A percentile compares a stretch with the other conserved stretches of the same genome.
These are phyloP conservation scores for Cichorium intybus DNA, from an alignment of 140 eudicot genomes.

Conservation along the genomic window DNA sequence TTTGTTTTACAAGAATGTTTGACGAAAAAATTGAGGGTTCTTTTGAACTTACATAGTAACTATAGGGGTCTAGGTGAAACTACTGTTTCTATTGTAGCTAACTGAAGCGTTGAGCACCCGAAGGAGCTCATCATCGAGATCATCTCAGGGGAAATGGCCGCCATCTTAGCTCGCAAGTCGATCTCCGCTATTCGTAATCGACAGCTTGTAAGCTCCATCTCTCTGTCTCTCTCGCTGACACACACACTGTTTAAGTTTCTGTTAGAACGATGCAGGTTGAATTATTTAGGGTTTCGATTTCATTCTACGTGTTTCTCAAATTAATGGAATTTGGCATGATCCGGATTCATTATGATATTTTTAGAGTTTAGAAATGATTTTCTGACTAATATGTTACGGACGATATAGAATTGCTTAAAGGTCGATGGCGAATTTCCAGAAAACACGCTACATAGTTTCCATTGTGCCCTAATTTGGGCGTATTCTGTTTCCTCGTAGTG, in stretches of 20 bases:
- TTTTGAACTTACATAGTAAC: neutral
- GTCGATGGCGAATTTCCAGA: neutral
- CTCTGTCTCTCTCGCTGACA: neutral
- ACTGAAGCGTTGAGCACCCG: slow-evolving; percentile 10
- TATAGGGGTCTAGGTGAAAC: neutral
- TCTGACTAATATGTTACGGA: neutral
- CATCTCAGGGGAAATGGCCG: slow-evolving; percentile 42
- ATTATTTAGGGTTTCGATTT: slow-evolving; percentile 19
- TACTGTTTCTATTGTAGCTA: slow-evolving; percentile 4
- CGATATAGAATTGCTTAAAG: neutral
- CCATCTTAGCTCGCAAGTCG: slow-evolving; percentile 67
- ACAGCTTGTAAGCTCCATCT: slow-evolving; percentile 43
- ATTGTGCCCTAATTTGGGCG: slow-evolving; percentile 8
- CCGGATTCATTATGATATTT: neutral
- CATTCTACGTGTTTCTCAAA: neutral
- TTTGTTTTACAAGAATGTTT: neutral
- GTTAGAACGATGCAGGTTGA: neutral
- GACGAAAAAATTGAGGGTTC: neutral
- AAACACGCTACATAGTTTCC: neutral
- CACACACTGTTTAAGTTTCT: neutral
- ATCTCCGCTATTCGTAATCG: slow-evolving; percentile 54
- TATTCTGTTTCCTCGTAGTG: neutral
- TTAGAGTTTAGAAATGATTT: neutral
- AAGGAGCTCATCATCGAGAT: slow-evolving; percentile 1
- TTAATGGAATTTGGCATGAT: slow-evolving; percentile 3